Evolutionary conservation across 225 moss, liverwort and hornwort genomes (phyloP).

Genomic region (Anthoceros angustus): DNA sequence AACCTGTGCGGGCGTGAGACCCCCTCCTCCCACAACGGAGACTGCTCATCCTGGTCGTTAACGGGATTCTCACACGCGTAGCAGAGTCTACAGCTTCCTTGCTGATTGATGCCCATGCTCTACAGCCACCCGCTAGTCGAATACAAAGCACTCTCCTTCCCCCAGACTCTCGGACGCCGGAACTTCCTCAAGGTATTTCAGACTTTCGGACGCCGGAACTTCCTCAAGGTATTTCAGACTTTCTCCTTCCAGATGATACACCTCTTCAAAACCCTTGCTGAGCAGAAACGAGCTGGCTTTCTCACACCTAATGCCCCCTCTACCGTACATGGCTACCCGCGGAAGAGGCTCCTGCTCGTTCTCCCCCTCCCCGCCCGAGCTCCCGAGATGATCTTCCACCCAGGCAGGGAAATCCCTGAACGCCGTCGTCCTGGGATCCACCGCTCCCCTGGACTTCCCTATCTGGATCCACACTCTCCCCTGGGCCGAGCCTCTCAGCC

Average conservation of each 20-base stretch:
- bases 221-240: too few relatives aligned
- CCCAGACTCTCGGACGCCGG: constrained; percentile 59
- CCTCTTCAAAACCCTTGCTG: constrained; percentile 69
- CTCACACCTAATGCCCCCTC: constrained; percentile 91
- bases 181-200: constrained; percentile 66
- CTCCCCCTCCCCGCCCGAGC: constrained; percentile 3
- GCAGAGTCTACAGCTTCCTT: constrained; percentile 52
- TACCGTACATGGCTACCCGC: constrained; percentile 96
- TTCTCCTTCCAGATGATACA: constrained; percentile 86
- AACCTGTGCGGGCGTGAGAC: constrained; percentile 69
- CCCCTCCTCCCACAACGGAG: constrained; percentile 72
- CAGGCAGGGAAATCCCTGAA: constrained; percentile 85
- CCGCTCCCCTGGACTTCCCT: constrained; percentile 73
- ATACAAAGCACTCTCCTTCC: constrained; percentile 97
- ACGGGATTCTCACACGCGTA: constrained; percentile 97
- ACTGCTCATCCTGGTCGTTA: constrained; percentile 42
- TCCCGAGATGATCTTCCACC: constrained; percentile 39
- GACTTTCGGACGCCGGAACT: too few relatives aligned
- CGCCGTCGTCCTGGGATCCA: constrained; percentile 70
- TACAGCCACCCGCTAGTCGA: constrained; percentile 82
- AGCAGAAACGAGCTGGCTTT: constrained; percentile 76
- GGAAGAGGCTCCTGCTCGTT: neutral
- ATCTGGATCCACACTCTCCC: constrained; percentile 9
- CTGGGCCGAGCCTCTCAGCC: too few relatives aligned
- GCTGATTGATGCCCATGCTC: constrained; percentile 66